Conservation (phyloP, 23 red algal genomes). For the Cyanidiococcus yangmingshanensis region DNA sequence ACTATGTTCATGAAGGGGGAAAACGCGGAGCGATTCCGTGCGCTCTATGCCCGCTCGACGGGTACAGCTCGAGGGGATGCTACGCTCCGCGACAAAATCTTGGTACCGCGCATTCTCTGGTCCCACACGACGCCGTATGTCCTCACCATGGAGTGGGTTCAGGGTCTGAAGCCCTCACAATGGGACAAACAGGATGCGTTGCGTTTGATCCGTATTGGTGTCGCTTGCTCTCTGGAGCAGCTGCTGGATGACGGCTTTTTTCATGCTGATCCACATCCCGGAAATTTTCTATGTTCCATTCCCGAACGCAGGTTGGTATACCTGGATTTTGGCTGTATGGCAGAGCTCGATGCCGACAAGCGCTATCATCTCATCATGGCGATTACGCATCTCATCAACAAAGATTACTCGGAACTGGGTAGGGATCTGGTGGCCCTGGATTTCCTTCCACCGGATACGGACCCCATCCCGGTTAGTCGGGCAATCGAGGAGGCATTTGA, state of each 20-base stretch:
- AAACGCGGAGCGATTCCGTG: constrained; percentile 48
- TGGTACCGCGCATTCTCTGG: constrained; percentile 8
- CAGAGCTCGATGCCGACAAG: constrained; percentile 36
- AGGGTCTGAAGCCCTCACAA: constrained; percentile 66
- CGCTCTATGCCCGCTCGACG: constrained; percentile 43
- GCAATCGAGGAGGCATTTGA: constrained; percentile 52
- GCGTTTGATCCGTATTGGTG: constrained; percentile 66
- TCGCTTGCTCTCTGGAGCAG: constrained; percentile 72
- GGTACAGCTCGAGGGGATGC: constrained; percentile 13
- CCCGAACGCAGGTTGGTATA: constrained; percentile 63
- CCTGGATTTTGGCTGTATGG: constrained; percentile 93
- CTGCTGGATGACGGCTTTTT: constrained; percentile 85
- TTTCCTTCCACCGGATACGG: constrained; percentile 63
- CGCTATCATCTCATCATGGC: constrained; percentile 58
- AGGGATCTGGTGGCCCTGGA: constrained; percentile 68
- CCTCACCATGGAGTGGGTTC: constrained; percentile 75
- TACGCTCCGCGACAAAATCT: background rate
- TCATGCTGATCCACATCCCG: constrained; percentile 92
- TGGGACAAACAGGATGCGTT: constrained; percentile 45
- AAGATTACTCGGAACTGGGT: constrained; percentile 55
- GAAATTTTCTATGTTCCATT: constrained; percentile 74
- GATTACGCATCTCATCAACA: constrained; percentile 80
- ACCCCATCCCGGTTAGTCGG: constrained; percentile 49
- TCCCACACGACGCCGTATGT: constrained; percentile 25
- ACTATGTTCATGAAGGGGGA: constrained; percentile 76